Evolutionary conservation across 495 filamentous ascomycete genomes (phyloP), one percentile per base, ranked within the genome.

Genomic region (Penicillium canariense): DNA sequence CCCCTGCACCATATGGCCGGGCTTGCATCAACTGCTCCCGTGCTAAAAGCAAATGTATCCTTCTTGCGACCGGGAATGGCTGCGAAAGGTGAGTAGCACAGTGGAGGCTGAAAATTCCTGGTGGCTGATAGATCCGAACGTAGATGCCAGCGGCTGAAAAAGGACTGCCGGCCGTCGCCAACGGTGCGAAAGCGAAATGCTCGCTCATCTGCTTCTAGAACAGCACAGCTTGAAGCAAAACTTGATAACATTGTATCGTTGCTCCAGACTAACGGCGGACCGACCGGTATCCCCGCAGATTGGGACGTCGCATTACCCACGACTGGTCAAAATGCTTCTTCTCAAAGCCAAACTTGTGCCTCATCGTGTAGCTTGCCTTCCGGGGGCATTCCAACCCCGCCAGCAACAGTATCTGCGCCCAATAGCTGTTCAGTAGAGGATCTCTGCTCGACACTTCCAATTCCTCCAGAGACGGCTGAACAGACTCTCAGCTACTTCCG

Each of bases 31-130:
- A 80, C 50, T 85, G 82, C 57, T 75, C 74, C 17, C 74, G 72
- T 11, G 75, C 80, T 23, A 85, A 84, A 59, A 81, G 80, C 59
- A 78, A 78, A 56, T 84, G 81, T 55, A 74, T 82, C 32, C 63
- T 72, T 32, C 62, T 68, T 12, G 28, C 54, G 4, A 61, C 48
- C 11, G 72, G 71, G 5, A 49, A 61, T 22, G 61, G 58, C 34
- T 84, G 81, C 52, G 78, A 84, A 50, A 78, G 75, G 74, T 78
- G 23, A 54, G 68, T 54, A 35, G 17, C 22, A n/a, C 52, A 3
- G 14, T 10, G 23, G 34, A 31, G 10, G 14, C 5, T 8, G 18
- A 28, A 5, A 32, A 42, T 22, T 5, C 39, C 1, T 23, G 39
- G 23, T 48, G 50, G 59, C 35, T 17, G n/a, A 30, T 36, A 46